Evolutionary conservation across 345 rosid genomes (phyloP).

Genomic region (Salix udensis): DNA sequence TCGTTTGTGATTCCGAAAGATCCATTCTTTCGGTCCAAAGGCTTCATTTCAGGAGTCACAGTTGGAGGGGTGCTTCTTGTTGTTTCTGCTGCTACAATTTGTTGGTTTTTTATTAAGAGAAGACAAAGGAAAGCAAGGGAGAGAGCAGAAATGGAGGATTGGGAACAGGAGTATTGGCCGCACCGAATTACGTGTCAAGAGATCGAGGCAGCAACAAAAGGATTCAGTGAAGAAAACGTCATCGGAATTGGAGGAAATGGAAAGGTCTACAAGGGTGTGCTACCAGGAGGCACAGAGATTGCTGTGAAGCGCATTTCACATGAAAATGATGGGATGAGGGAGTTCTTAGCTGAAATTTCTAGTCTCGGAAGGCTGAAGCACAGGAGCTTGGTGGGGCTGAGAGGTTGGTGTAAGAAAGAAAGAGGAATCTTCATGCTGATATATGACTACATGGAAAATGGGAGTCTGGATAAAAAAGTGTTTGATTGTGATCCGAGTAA

Average conservation of each 20-base stretch:
- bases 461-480: constrained; percentile 59
- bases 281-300: constrained; percentile 52
- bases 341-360: constrained; percentile 66
- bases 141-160: constrained; percentile 66
- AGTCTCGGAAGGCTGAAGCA: constrained; percentile 74
- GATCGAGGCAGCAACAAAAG: constrained; percentile 53
- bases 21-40: constrained; percentile 33
- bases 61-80: constrained; percentile 37
- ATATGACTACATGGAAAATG: constrained; percentile 80
- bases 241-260: constrained; percentile 79
- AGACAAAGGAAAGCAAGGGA: constrained; percentile 42
- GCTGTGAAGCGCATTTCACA: constrained; percentile 70
- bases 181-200: constrained; percentile 55
- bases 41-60: constrained; percentile 49
- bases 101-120: constrained; percentile 38
- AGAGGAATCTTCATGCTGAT: constrained; percentile 63
- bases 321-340: constrained; percentile 66
- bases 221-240: constrained; percentile 60
- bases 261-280: constrained; percentile 69
- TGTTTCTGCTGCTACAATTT: constrained; percentile 23
- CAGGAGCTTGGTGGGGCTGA: constrained; percentile 54
- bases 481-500: constrained; percentile 39
- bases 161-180: constrained; percentile 95
- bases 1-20: constrained; percentile 54
- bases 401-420: constrained; percentile 85